phyloP scores from a whole-genome alignment of 495 filamentous ascomycete species.

The Penicillium macrosclerotiorum region DNA sequence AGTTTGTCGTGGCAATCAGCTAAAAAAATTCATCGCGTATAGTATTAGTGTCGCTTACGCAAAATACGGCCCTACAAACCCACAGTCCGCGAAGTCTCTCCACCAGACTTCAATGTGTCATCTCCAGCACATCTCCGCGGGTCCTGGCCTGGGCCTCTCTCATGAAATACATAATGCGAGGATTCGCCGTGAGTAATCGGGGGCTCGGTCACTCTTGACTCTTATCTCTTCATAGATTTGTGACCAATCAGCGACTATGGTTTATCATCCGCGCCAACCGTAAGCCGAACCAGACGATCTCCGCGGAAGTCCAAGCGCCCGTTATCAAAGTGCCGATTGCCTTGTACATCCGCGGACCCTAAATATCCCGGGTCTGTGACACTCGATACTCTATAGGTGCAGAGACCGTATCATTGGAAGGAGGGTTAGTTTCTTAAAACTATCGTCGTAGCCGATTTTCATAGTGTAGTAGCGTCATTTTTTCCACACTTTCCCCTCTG shows the following conservation, averaged over 20 bases:
- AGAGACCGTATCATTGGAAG: no score
- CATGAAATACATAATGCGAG: neutral
- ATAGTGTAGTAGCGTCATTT: neutral
- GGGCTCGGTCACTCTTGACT: neutral
- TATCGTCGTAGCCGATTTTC: constrained; percentile 4
- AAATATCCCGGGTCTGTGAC: neutral
- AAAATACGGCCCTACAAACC: no score
- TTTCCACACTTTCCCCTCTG: neutral
- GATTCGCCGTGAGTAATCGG: neutral
- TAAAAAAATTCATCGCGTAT: no score
- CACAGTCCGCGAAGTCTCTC: neutral
- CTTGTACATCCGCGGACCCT: neutral
- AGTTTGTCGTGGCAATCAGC: no score
- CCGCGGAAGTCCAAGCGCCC: neutral
- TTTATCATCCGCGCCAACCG: no score
- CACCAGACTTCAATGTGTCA: neutral
- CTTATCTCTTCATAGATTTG: neutral
- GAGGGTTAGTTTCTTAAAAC: constrained; percentile 13
- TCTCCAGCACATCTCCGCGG: neutral
- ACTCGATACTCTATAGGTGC: neutral
- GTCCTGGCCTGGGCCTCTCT: no score
- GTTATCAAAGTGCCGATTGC: constrained; percentile 1
- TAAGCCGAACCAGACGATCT: neutral
- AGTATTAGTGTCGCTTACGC: no score
- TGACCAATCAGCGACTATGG: neutral